These are phyloP conservation scores for Thinopyrum elongatum DNA, from an alignment of 176 grass and related monocot species.

Conservation along the genomic window DNA sequence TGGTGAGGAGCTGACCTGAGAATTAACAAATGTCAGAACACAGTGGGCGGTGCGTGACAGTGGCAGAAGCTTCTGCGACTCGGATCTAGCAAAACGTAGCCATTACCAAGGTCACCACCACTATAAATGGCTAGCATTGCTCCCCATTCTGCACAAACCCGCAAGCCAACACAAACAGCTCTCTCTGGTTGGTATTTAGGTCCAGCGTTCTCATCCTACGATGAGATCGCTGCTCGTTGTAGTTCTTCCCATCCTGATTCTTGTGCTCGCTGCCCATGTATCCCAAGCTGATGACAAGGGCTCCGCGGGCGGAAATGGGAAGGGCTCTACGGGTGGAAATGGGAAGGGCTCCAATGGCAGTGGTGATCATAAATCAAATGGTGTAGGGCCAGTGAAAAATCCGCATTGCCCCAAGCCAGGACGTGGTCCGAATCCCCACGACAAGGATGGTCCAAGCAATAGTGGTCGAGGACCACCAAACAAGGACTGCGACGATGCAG, in stretches of 20 bases:
- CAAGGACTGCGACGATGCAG: background rate
- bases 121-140: constrained; percentile 21
- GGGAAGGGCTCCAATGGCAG: background rate
- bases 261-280: background rate
- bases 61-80: background rate
- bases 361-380: background rate
- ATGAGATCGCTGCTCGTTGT: constrained; percentile 23
- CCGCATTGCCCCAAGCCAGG: constrained; percentile 45
- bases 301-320: background rate
- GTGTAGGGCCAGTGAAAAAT: constrained; percentile 33
- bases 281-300: constrained; percentile 3
- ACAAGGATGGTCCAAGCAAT: background rate
- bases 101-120: background rate
- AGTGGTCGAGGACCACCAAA: background rate
- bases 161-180: background rate
- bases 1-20: background rate
- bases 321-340: background rate
- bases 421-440: constrained; percentile 9
- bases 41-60: background rate
- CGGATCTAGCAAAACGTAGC: background rate
- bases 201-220: background rate
- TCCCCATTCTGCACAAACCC: background rate
- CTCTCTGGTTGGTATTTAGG: background rate
- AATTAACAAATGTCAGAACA: background rate
- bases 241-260: background rate